phyloP scores from a whole-genome alignment of 2,329 filamentous ascomycete genomes.

The Fusarium udum region DNA sequence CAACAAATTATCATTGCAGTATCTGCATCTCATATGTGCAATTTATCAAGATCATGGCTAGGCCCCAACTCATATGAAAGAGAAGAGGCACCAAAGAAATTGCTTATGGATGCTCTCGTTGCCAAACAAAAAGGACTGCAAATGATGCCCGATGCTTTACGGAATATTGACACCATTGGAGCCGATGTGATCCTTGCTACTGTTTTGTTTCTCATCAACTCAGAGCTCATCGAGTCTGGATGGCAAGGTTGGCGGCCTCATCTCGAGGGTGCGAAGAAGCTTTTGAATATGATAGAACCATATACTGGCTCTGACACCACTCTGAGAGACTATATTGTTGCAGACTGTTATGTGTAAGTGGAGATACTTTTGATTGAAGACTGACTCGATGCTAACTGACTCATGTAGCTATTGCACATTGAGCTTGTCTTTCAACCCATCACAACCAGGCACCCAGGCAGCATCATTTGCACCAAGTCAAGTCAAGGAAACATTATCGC shows the following conservation, averaged over 20 bases:
- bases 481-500: slow-evolving; percentile 49
- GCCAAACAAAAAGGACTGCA: slow-evolving; percentile 56
- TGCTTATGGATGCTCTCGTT: slow-evolving; percentile 53
- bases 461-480: slow-evolving; percentile 48
- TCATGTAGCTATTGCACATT: slow-evolving; percentile 53
- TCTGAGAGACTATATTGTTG: slow-evolving; percentile 56
- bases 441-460: slow-evolving; percentile 41
- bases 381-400: not conserved
- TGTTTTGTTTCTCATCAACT: slow-evolving; percentile 59
- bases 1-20: slow-evolving; percentile 58
- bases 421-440: slow-evolving; percentile 53
- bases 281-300: slow-evolving; percentile 53
- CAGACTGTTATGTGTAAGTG: slow-evolving; percentile 57
- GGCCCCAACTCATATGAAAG: slow-evolving; percentile 44
- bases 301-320: slow-evolving; percentile 45
- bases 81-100: slow-evolving; percentile 40
- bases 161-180: slow-evolving; percentile 48
- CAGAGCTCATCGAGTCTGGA: slow-evolving; percentile 60
- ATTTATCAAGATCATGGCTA: slow-evolving; percentile 38
- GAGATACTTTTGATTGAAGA: not conserved
- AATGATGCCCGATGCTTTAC: slow-evolving; percentile 52
- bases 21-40: slow-evolving; percentile 58
- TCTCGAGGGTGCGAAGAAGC: slow-evolving; percentile 55
- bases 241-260: slow-evolving; percentile 58
- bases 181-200: slow-evolving; percentile 56